A percentile compares a stretch with the other conserved stretches of the same genome.
phyloP scores from a whole-genome alignment of 208 protist species.

The Leishmania amazonensis region DNA sequence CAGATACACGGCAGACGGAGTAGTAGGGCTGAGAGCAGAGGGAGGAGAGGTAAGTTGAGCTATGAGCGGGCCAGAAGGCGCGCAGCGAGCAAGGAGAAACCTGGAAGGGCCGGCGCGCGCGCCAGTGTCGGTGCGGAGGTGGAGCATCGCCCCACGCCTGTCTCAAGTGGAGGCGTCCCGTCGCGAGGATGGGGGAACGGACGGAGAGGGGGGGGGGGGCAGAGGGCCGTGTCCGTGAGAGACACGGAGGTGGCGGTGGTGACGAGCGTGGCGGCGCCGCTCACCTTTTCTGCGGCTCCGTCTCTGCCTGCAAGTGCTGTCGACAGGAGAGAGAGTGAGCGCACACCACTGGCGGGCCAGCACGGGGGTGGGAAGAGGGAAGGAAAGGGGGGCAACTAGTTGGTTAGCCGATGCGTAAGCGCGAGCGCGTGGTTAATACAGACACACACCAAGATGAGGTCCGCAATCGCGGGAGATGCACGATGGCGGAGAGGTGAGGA shows the following conservation, averaged over 20 bases:
- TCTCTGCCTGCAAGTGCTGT: background rate
- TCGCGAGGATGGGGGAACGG: background rate
- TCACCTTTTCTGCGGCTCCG: background rate
- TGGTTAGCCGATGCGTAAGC: background rate
- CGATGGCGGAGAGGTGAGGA: background rate
- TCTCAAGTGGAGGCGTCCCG: background rate
- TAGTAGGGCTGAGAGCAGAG: too few species aligned
- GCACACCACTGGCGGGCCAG: background rate
- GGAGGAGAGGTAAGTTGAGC: background rate
- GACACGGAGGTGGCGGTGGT: background rate
- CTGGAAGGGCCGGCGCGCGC: background rate
- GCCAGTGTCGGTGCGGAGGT: background rate
- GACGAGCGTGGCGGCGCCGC: background rate
- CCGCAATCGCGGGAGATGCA: background rate
- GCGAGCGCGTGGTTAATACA: background rate
- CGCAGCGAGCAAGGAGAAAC: background rate
- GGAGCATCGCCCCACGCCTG: background rate
- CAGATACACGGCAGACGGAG: background rate
- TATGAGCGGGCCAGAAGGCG: background rate
- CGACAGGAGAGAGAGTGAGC: background rate
- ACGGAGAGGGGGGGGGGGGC: background rate
- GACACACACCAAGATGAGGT: background rate
- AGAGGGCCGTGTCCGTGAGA: background rate
- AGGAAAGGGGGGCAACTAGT: background rate
- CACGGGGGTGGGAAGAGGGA: too few species aligned